Percentiles rank a stretch among this genome's conserved stretches.
Conservation (phyloP, 306 rosid species). For the Argentina anserina region DNA sequence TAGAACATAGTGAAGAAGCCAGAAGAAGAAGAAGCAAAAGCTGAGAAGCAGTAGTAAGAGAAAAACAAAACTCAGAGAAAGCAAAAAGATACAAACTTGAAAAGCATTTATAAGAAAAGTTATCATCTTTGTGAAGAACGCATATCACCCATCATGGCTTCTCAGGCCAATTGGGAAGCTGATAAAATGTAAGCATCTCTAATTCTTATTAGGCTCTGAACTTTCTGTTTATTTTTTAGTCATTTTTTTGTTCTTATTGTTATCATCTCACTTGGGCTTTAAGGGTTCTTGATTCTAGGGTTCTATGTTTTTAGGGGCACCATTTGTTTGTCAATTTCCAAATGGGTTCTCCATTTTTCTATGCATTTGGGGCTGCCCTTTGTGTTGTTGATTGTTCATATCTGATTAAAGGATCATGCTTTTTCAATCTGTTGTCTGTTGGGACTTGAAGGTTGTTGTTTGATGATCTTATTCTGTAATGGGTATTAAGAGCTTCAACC, state of each 20-base stretch:
- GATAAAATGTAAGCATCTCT: conserved; percentile 43
- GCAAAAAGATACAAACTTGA: neutral
- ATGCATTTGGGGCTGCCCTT: neutral
- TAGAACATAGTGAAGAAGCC: neutral
- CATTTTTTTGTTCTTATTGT: neutral
- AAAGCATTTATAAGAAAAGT: neutral
- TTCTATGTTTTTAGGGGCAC: neutral
- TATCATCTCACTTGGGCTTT: neutral
- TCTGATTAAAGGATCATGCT: conserved; percentile 3
- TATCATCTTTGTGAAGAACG: neutral
- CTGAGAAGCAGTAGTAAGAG: neutral
- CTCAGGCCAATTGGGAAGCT: conserved; percentile 53
- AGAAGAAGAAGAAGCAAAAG: neutral
- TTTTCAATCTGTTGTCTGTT: conserved; percentile 8
- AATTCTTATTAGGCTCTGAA: neutral
- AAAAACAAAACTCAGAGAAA: neutral
- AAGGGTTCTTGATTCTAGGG: conserved; percentile 16
- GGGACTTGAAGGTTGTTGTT: neutral
- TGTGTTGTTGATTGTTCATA: neutral
- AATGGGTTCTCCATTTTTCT: neutral
- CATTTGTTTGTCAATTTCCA: neutral
- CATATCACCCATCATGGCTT: conserved; percentile 39
- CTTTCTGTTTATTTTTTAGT: neutral
- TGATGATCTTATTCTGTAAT: neutral
- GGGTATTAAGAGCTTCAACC: conserved; percentile 4